Conservation (phyloP, 805 yeast species). For the Kodamaea leandrae region DNA sequence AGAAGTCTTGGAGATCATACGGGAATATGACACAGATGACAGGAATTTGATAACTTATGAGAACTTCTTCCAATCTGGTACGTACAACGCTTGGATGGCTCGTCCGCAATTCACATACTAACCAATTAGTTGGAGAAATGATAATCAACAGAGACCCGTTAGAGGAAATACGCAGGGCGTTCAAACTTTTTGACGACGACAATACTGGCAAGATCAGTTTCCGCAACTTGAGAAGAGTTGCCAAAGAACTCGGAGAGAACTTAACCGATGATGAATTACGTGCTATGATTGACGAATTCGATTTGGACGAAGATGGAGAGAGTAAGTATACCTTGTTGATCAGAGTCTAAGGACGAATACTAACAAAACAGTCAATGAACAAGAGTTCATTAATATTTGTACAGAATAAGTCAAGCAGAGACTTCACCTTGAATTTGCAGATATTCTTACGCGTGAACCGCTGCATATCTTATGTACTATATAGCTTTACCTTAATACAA, state of each 20-base stretch:
- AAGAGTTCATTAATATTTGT: slow-evolving; percentile 54
- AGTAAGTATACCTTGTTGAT: slow-evolving; percentile 41
- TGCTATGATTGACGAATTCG: slow-evolving; percentile 98
- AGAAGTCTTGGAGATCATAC: slow-evolving; percentile 72
- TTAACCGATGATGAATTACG: slow-evolving; percentile 87
- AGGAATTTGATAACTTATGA: slow-evolving; percentile 72
- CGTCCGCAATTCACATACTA: slow-evolving; percentile 17
- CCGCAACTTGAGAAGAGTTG: slow-evolving; percentile 80
- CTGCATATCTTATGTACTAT: neutral
- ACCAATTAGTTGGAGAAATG: slow-evolving; percentile 62
- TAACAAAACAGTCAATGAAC: slow-evolving; percentile 60
- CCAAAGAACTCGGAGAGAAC: slow-evolving; percentile 90
- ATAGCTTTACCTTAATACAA: neutral
- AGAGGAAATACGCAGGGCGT: slow-evolving; percentile 89
- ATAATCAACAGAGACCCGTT: slow-evolving; percentile 88
- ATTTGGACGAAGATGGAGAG: slow-evolving; percentile 93
- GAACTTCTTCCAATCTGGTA: slow-evolving; percentile 73
- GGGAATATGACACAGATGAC: slow-evolving; percentile 77
- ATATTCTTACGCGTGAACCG: slow-evolving; percentile 1
- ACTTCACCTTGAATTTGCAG: too few relatives aligned
- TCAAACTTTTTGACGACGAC: slow-evolving; percentile 84
- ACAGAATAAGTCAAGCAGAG: too few relatives aligned
- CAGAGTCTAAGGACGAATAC: slow-evolving; percentile 16
- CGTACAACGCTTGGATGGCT: slow-evolving; percentile 21
- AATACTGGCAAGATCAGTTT: slow-evolving; percentile 79